Base-by-base conservation (phyloP, 257 asterid genomes). In the Henckelia pumila region DNA sequence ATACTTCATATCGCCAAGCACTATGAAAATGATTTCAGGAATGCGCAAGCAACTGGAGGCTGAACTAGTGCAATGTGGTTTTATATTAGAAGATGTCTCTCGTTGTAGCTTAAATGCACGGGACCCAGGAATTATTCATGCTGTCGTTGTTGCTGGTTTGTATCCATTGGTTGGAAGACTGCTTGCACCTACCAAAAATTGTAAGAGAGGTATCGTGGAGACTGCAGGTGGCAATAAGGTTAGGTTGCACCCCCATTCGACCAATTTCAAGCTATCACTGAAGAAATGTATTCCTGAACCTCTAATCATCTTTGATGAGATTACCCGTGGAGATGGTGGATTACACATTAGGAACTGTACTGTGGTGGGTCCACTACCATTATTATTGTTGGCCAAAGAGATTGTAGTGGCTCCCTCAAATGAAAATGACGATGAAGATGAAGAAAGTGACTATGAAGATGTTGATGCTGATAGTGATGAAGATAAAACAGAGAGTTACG, bases 121-220 rank as follows among this genome's bases (percentile, higher is more conserved):
- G 22, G 85, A 90, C 63, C 95, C 96, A 0, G 99, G 99, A 44
- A 86, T 90, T 60, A 79, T 93, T 40, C 91, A 86, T 21, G 82
- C 95, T 50, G 92, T 93, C 19, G 77, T 93, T 69, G 78, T 86
- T 49, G 79, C 95, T 4, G 97, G 97, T 63, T 77, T 93, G 61
- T 93, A 93, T 80, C 97, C 96, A 11, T 88, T 76, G 89, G 83
- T 90, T 2, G 99, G 97, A 75, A 86, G 86, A 80, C 65, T 88
- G 66, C 72, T 88, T 73, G 82, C 85, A 3, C 83, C 80, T 24
- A 35, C 44, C 50, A 75, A 62, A 77, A 71, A 63, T 24, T 86
- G 89, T 58, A 76, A 40, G 77, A 74, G 77, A 75, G 59, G 66
- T 44, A 75, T 85, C 20, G 73, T 90, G 55, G 89, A 85, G 74